Evolutionary conservation across 257 asterid genomes (phyloP).

Genomic region (Salvia hispanica): DNA sequence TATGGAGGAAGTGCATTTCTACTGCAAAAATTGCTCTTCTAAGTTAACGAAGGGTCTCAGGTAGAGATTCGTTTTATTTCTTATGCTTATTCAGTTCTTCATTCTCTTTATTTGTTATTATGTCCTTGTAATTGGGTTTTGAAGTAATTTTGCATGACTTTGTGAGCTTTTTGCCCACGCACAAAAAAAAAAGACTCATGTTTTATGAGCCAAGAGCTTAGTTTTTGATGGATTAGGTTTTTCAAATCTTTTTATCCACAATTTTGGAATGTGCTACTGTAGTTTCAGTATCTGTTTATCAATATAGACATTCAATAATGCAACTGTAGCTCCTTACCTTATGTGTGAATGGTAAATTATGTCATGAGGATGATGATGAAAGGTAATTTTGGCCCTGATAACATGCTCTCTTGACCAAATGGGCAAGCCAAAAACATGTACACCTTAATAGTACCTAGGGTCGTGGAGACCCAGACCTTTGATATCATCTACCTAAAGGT

Average conservation of each 20-base stretch:
- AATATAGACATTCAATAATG: background rate
- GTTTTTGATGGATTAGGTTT: background rate
- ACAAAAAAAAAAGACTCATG: too few relatives aligned
- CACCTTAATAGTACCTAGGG: background rate
- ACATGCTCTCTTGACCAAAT: background rate
- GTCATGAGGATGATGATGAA: background rate
- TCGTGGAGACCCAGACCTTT: background rate
- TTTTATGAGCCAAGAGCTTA: too few relatives aligned
- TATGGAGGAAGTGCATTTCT: slow-evolving; percentile 69
- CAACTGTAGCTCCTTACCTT: background rate
- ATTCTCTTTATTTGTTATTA: background rate
- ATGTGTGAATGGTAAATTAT: slow-evolving; percentile 1
- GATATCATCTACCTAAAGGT: background rate
- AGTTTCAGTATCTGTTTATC: background rate
- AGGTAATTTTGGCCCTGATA: background rate
- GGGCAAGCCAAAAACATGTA: background rate
- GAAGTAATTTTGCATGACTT: too few relatives aligned
- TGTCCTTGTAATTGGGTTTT: background rate
- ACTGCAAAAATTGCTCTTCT: slow-evolving; percentile 81
- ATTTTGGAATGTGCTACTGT: background rate
- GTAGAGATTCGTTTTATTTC: slow-evolving; percentile 39
- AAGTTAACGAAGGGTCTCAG: slow-evolving; percentile 72
- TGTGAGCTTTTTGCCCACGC: too few relatives aligned
- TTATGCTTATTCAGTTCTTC: slow-evolving; percentile 19
- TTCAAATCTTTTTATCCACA: background rate